phyloP scores from a whole-genome alignment of 2,329 filamentous ascomycete species.

The Exophiala sp. region DNA sequence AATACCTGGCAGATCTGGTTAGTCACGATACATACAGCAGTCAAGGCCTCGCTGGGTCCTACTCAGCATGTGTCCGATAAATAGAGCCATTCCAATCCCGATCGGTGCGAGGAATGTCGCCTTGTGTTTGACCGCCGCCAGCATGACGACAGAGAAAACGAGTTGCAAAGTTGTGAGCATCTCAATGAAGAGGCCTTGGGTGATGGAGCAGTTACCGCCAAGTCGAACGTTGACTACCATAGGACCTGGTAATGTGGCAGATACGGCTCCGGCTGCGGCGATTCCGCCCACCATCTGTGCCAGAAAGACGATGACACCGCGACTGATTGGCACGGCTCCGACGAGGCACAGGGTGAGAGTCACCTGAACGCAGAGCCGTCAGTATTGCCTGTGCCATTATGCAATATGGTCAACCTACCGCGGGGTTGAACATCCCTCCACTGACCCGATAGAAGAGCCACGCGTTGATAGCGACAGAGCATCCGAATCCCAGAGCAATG shows the following conservation, averaged over 20 bases:
- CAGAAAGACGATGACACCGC: conserved; percentile 48
- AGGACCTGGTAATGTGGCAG: conserved; percentile 52
- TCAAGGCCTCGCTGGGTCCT: conserved; percentile 2
- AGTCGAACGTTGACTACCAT: conserved; percentile 53
- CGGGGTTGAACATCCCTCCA: conserved; percentile 49
- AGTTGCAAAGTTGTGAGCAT: conserved; percentile 60
- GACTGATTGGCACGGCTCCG: conserved; percentile 48
- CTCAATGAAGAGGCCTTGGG: conserved; percentile 60
- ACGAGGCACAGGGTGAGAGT: conserved; percentile 54
- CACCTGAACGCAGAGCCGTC: conserved; percentile 38
- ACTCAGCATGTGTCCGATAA: conserved; percentile 52
- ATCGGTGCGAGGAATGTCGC: conserved; percentile 65
- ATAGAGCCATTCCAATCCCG: conserved; percentile 64
- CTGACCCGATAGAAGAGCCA: conserved; percentile 51
- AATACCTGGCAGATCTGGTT: conserved; percentile 34
- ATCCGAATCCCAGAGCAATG: conserved; percentile 39
- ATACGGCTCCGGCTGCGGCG: conserved; percentile 52
- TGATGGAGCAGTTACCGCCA: conserved; percentile 45
- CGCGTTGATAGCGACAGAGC: conserved; percentile 46
- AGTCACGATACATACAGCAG: neutral
- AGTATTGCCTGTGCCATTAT: neutral
- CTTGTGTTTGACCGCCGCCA: conserved; percentile 66
- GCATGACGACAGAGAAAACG: conserved; percentile 60
- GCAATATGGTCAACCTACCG: conserved; percentile 32
- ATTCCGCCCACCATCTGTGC: conserved; percentile 56